phyloP scores from a whole-genome alignment of 345 rosid genomes.

The Eucalyptus sp. region DNA sequence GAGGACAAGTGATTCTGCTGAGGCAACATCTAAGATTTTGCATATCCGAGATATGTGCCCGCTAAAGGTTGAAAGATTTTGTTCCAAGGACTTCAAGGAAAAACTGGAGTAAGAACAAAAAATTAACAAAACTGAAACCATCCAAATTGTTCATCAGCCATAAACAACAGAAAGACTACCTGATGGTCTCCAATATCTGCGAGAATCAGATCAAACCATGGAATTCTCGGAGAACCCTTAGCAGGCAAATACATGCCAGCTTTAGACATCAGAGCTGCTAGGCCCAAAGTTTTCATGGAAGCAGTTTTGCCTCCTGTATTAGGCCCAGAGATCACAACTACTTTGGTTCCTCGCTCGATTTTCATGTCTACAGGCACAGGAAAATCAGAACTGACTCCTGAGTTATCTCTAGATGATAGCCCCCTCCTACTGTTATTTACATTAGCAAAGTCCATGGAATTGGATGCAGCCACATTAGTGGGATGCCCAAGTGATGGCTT shows the following conservation, averaged over 20 bases:
- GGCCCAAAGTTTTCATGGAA: slow-evolving; percentile 83
- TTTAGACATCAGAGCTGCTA: slow-evolving; percentile 79
- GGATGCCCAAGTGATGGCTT: slow-evolving; percentile 28
- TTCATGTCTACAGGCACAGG: slow-evolving; percentile 88
- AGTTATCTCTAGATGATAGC: neutral
- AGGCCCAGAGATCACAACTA: slow-evolving; percentile 86
- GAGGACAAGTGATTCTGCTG: slow-evolving; percentile 76
- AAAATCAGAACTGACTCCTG: slow-evolving; percentile 16
- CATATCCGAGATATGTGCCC: slow-evolving; percentile 74
- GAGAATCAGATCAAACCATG: slow-evolving; percentile 93
- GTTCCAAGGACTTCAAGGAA: slow-evolving; percentile 77
- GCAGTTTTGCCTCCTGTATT: slow-evolving; percentile 98
- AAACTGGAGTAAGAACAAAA: slow-evolving; percentile 23
- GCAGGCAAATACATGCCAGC: slow-evolving; percentile 92
- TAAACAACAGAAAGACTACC: slow-evolving; percentile 35
- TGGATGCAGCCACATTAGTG: neutral
- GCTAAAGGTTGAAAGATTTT: slow-evolving; percentile 84
- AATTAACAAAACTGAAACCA: slow-evolving; percentile 5
- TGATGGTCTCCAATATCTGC: slow-evolving; percentile 95
- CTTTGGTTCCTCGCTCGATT: slow-evolving; percentile 49
- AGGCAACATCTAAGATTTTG: slow-evolving; percentile 55
- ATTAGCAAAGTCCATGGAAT: neutral
- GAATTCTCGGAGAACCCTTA: slow-evolving; percentile 57
- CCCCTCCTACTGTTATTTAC: slow-evolving; percentile 4
- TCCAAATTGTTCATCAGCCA: slow-evolving; percentile 1